phyloP scores from a whole-genome alignment of 2,329 filamentous ascomycete species.

The Rutstroemia sydowiana region DNA sequence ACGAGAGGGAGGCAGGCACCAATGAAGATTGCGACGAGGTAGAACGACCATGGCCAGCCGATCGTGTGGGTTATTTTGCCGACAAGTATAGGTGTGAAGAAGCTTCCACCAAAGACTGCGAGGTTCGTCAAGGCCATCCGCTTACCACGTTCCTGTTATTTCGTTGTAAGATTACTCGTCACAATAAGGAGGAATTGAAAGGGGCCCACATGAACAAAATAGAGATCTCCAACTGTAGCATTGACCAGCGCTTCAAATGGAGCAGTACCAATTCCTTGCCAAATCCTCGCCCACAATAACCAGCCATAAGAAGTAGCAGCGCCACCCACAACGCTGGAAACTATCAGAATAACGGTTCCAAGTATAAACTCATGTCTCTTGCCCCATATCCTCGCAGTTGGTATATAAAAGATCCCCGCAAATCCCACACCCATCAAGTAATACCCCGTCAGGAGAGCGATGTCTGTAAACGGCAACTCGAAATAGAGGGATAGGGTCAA shows the following conservation, averaged over 20 bases:
- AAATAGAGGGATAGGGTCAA: constrained; percentile 67
- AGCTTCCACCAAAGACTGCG: constrained; percentile 62
- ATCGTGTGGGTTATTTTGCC: constrained; percentile 73
- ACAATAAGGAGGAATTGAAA: not conserved
- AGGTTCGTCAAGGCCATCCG: constrained; percentile 79
- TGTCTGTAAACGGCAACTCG: constrained; percentile 57
- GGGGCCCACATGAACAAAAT: constrained; percentile 69
- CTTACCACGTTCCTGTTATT: constrained; percentile 58
- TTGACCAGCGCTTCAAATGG: constrained; percentile 90
- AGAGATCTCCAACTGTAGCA: constrained; percentile 81
- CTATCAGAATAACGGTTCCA: constrained; percentile 65
- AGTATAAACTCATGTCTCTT: constrained; percentile 83
- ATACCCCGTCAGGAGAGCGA: constrained; percentile 80
- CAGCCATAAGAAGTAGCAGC: constrained; percentile 61
- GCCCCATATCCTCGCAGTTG: constrained; percentile 82
- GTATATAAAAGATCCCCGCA: constrained; percentile 78
- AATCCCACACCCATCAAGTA: constrained; percentile 77
- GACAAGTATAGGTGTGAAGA: constrained; percentile 80
- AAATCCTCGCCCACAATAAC: constrained; percentile 68
- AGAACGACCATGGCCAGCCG: constrained; percentile 84
- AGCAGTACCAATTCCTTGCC: constrained; percentile 80
- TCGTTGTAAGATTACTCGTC: not conserved
- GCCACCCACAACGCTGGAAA: constrained; percentile 69
- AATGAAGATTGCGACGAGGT: constrained; percentile 79
- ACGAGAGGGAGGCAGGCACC: constrained; percentile 62